Evolutionary conservation across 495 filamentous ascomycete genomes (phyloP), one percentile per base, ranked within the genome.

Genomic region (Neurospora sp.): DNA sequence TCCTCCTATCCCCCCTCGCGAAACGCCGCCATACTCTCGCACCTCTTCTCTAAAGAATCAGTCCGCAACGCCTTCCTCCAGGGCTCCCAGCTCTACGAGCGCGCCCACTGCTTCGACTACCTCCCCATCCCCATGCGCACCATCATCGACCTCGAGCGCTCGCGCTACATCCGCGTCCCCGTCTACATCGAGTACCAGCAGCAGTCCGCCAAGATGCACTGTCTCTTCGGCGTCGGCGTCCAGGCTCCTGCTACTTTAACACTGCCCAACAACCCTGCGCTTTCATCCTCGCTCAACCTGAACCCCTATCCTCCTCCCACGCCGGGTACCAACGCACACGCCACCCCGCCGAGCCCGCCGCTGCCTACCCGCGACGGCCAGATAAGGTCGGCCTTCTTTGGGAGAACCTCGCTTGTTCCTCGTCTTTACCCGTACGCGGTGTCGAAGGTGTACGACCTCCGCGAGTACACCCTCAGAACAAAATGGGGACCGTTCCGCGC

Each of bases 401-500:
- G 22, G 14, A 14, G 53, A 0, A 65, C 53, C 7, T 65, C 53
- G 53, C 27, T 35, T 16, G 53, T 65, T 0, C 53, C 53, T 8
- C 77, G 74, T 8, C 81, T 83, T 44, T 86, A 88, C 72, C 85
- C 87, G 20, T 88, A 84, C 70, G 89, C 90, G 6, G 84, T 86
- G 69, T 84, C 87, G 69, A 84, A 85, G 73, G 88, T 91, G 16
- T 92, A 91, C 74, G 89, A 92, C 74, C 78, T 92, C 10, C 81
- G 90, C 3, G 83, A 89, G 75, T 90, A 91, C 79, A 89, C 85
- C 0, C 76, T 82, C 5, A 74, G 76, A 6, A 88, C 81, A 0
- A 72, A 83, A 18, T 91, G 90, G 89, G 90, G 90, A 0, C 90
- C 90, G 0, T 92, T 90, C 77, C 73, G 81, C 61, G 79, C 83